Base-by-base conservation (phyloP, 225 moss, liverwort and hornwort genomes). In the Physcomitrium patens region DNA sequence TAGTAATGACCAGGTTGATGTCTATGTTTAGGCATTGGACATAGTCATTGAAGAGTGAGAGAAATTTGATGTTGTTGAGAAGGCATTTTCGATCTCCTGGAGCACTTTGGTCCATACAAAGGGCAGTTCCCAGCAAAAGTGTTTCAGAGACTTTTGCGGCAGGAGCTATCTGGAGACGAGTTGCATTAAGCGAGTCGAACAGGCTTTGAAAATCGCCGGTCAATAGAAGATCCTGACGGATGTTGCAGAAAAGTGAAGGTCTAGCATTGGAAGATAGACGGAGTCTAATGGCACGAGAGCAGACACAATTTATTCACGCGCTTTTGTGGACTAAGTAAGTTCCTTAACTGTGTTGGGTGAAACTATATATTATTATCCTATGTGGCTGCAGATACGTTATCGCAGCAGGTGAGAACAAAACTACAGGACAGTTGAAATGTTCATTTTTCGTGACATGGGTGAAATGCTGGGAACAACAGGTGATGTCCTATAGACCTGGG, bases 291-390 rank as follows among this genome's bases (percentile, higher is more conserved):
- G 73, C 60, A 65, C 85, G 84, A 69, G 85, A 86, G 60, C 85
- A 86, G 73, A 74, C 78, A 61, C 79, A 80, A 67, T 78, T 79
- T 69, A 53, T 92, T 41, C 89, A 92, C 81, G 85, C 86, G 23
- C 83, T 93, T 77, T 89, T 96, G 18, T 96, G 96, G 96, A 91
- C 87, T 68, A 91, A 91, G 95, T 93, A 68, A 69, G 19, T 55
- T 37, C 28, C 15, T 23, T 20, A 72, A 3, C 31, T 52, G 19
- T 72, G 10, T 11, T 67, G 31, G n/a, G n/a, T 19, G 27, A 28
- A 23, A 12, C 12, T 53, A 31, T 45, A 28, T 63, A 15, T 26
- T 48, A 17, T 16, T 56, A 49, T 48, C 24, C 37, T 64, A 65
- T 22, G 50, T 53, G 61, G 60, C 49, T 2, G 42, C 62, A 62